phyloP scores from a whole-genome alignment of 1,284 basidiomycete species.

The Ustilago shanxiensis region DNA sequence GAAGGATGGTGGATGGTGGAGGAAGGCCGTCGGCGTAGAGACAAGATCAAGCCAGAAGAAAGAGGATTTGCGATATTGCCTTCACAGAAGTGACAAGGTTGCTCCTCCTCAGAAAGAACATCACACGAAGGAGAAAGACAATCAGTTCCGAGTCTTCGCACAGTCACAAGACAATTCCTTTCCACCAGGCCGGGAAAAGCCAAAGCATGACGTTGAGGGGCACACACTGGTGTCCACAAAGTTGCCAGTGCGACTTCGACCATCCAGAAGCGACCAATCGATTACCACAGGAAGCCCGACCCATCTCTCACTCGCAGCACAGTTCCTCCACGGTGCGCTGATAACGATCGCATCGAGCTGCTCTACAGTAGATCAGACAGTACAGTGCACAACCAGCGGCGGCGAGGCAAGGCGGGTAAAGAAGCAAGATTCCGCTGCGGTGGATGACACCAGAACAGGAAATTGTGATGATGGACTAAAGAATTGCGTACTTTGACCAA shows the following conservation, averaged over 20 bases:
- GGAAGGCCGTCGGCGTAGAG: too few species aligned
- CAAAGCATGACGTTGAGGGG: background rate
- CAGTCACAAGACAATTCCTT: background rate
- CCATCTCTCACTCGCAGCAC: too few species aligned
- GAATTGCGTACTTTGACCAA: constrained; percentile 9
- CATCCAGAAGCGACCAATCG: background rate
- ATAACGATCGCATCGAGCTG: too few species aligned
- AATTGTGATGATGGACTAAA: constrained; percentile 8
- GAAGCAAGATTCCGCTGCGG: too few species aligned
- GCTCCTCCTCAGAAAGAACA: too few species aligned
- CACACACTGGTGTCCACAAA: background rate
- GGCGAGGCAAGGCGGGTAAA: background rate
- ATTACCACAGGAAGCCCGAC: background rate
- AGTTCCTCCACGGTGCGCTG: too few species aligned
- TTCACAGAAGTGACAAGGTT: background rate
- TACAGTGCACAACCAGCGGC: too few species aligned
- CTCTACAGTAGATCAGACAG: too few species aligned
- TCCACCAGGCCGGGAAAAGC: background rate
- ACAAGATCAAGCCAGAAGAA: background rate
- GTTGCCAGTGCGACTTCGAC: background rate
- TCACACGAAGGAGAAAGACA: background rate
- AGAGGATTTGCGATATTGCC: too few species aligned
- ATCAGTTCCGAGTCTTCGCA: background rate
- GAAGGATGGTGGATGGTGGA: background rate
- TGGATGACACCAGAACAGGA: too few species aligned